Conservation (phyloP, 2,329 filamentous ascomycete species). For the Ophiostoma populinum region DNA sequence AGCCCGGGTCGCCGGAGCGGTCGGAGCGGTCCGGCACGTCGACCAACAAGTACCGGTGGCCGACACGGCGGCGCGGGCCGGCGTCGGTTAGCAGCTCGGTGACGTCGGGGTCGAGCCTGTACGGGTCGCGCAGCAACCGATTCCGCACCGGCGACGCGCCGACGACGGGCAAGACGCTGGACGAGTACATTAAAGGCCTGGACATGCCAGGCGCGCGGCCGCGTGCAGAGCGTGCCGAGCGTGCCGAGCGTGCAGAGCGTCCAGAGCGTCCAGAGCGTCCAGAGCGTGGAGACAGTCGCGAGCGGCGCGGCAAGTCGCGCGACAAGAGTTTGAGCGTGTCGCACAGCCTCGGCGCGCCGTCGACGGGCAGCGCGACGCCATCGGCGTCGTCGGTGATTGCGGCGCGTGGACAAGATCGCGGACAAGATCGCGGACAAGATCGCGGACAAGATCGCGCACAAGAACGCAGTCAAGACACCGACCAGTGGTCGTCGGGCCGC, state of each 20-base stretch:
- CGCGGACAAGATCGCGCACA: no score
- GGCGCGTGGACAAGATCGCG: no score
- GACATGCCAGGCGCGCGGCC: no score
- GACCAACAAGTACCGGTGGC: slow-evolving; percentile 37
- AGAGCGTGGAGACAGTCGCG: slow-evolving; percentile 36
- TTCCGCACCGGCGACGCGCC: slow-evolving; percentile 25
- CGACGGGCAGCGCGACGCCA: slow-evolving; percentile 2
- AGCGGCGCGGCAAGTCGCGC: slow-evolving; percentile 26
- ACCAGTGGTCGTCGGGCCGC: no score
- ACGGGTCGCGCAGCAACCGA: slow-evolving; percentile 25
- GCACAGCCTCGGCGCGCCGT: slow-evolving; percentile 19
- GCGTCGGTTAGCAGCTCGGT: slow-evolving; percentile 40
- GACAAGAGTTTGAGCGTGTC: no score
- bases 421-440: no score
- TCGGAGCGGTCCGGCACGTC: slow-evolving; percentile 37
- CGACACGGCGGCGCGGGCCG: slow-evolving; percentile 32
- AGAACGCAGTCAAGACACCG: no score
- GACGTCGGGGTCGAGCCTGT: slow-evolving; percentile 35
- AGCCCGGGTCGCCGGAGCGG: slow-evolving; percentile 36
- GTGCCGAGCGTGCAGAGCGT: slow-evolving; percentile 35
- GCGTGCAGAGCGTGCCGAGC: slow-evolving; percentile 45
- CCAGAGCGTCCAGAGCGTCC: slow-evolving; percentile 51
- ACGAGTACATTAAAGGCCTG: slow-evolving; percentile 74
- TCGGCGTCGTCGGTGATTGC: slow-evolving; percentile 15
- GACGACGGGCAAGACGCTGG: slow-evolving; percentile 46